Evolutionary conservation across 441 rosid genomes (phyloP).

Genomic region (Corymbia citriodora): DNA sequence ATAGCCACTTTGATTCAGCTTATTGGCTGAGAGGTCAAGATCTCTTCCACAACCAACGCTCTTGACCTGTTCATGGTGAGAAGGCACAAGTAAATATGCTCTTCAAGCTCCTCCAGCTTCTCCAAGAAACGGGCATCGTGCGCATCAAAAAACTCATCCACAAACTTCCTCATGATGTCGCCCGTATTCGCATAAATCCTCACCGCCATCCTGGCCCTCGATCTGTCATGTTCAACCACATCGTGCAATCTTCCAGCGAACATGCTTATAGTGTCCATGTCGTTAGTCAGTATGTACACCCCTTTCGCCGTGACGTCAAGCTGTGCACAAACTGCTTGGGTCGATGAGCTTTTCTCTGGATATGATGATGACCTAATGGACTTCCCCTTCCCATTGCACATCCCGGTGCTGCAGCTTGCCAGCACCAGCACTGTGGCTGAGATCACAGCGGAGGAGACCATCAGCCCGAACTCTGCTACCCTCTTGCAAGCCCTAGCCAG

Average conservation of each 20-base stretch:
- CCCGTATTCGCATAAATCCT: constrained; percentile 32
- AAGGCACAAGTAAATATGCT: constrained; percentile 55
- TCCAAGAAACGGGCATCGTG: constrained; percentile 45
- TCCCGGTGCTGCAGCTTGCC: constrained; percentile 42
- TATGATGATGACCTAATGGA: not conserved
- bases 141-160: constrained; percentile 29
- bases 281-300: constrained; percentile 51
- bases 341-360: not conserved
- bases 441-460: constrained; percentile 41
- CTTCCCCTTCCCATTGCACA: not conserved
- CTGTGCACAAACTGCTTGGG: constrained; percentile 39
- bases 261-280: constrained; percentile 57
- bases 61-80: constrained; percentile 79
- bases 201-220: constrained; percentile 22
- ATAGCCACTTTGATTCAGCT: not conserved
- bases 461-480: constrained; percentile 35
- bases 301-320: constrained; percentile 77
- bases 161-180: constrained; percentile 49
- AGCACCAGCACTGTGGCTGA: constrained; percentile 39
- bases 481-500: constrained; percentile 32
- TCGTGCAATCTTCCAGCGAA: constrained; percentile 47
- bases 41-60: constrained; percentile 48
- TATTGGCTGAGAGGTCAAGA: not conserved
- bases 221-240: constrained; percentile 56
- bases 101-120: constrained; percentile 70